These are phyloP conservation scores for Linderniella brevidens DNA, from an alignment of 257 asterid species.

Conservation along the genomic window DNA sequence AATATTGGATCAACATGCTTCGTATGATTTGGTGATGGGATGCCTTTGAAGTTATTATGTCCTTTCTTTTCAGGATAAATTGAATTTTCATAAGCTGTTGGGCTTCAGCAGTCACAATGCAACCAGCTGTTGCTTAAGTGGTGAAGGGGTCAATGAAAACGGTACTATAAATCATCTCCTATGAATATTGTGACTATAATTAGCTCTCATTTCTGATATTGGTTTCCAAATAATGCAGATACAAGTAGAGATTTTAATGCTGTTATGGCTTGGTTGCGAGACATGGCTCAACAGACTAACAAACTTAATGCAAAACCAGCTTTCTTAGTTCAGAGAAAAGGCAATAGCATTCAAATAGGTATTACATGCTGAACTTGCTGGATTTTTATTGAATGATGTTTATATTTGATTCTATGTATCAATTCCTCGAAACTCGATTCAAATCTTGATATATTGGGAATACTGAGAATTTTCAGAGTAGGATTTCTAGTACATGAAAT, in stretches of 20 bases:
- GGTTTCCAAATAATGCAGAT: constrained; percentile 24
- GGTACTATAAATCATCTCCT: constrained; percentile 15
- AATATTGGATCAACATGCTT: constrained; percentile 11
- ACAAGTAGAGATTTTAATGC: constrained; percentile 56
- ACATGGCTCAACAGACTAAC: constrained; percentile 84
- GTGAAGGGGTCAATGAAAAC: constrained; percentile 33
- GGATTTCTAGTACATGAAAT: no score
- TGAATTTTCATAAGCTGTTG: constrained; percentile 80
- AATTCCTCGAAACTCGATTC: neutral
- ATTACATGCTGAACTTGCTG: constrained; percentile 11
- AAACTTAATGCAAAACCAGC: constrained; percentile 23
- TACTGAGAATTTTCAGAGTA: no score
- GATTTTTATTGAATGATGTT: neutral
- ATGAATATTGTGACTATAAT: no score
- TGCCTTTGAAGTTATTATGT: constrained; percentile 11
- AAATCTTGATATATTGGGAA: no score
- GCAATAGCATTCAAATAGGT: constrained; percentile 46
- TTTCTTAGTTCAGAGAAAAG: constrained; percentile 18
- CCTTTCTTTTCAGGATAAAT: constrained; percentile 44
- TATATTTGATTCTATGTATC: neutral
- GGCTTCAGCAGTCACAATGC: constrained; percentile 56
- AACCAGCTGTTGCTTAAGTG: constrained; percentile 26
- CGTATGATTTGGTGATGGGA: constrained; percentile 5
- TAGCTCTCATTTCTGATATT: no score
- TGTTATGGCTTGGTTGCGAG: constrained; percentile 98